These are phyloP conservation scores for Coemansia reversa DNA, from an alignment of 192 early-diverging fungal species.

Conservation along the genomic window DNA sequence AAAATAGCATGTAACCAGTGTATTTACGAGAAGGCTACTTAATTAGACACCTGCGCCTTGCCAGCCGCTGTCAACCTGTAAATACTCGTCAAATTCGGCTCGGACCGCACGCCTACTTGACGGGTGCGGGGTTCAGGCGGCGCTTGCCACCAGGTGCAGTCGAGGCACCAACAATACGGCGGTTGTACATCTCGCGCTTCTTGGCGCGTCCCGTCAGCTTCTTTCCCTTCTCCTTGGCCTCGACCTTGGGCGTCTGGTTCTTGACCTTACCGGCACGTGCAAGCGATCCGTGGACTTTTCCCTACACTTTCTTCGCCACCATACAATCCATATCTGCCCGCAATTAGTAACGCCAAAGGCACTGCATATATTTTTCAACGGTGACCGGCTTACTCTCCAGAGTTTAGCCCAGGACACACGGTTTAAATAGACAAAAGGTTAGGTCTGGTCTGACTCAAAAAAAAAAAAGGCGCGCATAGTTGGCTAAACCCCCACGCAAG, in stretches of 20 bases:
- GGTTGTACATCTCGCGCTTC: slow-evolving; percentile 95
- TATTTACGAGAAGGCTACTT: not conserved
- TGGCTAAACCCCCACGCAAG: too few relatives aligned
- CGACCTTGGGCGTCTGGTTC: slow-evolving; percentile 98
- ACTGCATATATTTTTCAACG: too few relatives aligned
- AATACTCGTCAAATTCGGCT: not conserved
- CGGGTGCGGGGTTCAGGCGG: slow-evolving; percentile 56
- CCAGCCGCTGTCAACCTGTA: too few relatives aligned
- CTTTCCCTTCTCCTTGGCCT: slow-evolving; percentile 97
- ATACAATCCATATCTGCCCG: too few relatives aligned
- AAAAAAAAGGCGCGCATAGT: too few relatives aligned
- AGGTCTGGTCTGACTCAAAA: too few relatives aligned
- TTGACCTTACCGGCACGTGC: slow-evolving; percentile 99
- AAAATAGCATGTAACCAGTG: not conserved
- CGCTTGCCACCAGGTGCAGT: slow-evolving; percentile 83
- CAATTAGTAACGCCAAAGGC: too few relatives aligned
- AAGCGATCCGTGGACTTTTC: slow-evolving; percentile 99
- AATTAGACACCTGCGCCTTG: too few relatives aligned
- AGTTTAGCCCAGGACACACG: too few relatives aligned
- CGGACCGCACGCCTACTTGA: slow-evolving; percentile 14
- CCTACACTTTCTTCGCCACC: slow-evolving; percentile 56
- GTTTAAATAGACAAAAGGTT: too few relatives aligned
- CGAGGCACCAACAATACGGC: slow-evolving; percentile 96
- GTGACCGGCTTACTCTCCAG: too few relatives aligned
- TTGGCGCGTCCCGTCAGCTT: slow-evolving; percentile 86